A percentile compares a stretch with the other conserved stretches of the same genome.
These are phyloP conservation scores for Jamesozyma rosinii DNA, from an alignment of 805 yeast genomes.

Conservation along the genomic window DNA sequence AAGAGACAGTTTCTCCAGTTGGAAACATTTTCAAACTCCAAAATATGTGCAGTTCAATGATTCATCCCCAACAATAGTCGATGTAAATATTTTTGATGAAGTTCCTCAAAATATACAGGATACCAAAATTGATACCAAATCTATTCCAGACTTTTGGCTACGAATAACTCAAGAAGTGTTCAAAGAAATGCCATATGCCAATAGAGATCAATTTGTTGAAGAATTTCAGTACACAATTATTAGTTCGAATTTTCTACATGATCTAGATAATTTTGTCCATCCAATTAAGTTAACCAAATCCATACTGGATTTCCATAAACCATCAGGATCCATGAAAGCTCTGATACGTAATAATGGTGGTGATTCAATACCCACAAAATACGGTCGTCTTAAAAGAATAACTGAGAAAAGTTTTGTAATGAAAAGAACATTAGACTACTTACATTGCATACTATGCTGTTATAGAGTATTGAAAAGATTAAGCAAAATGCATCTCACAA, in stretches of 20 bases:
- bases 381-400: constrained; percentile 10
- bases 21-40: constrained; percentile 18
- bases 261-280: constrained; percentile 26
- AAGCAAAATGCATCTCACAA: not conserved
- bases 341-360: not conserved
- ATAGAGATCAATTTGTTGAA: constrained; percentile 33
- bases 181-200: constrained; percentile 7
- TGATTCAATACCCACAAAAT: constrained; percentile 15
- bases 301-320: constrained; percentile 13
- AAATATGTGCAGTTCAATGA: constrained; percentile 11
- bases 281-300: constrained; percentile 15
- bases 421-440: constrained; percentile 6
- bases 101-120: not conserved
- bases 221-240: constrained; percentile 43
- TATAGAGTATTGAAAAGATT: constrained; percentile 1
- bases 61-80: constrained; percentile 23
- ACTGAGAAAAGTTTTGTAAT: constrained; percentile 5
- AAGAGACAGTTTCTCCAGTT: not conserved
- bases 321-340: not conserved
- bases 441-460: constrained; percentile 3
- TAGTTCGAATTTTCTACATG: constrained; percentile 41
- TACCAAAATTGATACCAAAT: too few species aligned
- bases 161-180: constrained; percentile 5
- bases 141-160: not conserved
- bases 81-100: constrained; percentile 10